Base-by-base conservation (phyloP, 148 eudicot genomes). In the Diospyros lotus region DNA sequence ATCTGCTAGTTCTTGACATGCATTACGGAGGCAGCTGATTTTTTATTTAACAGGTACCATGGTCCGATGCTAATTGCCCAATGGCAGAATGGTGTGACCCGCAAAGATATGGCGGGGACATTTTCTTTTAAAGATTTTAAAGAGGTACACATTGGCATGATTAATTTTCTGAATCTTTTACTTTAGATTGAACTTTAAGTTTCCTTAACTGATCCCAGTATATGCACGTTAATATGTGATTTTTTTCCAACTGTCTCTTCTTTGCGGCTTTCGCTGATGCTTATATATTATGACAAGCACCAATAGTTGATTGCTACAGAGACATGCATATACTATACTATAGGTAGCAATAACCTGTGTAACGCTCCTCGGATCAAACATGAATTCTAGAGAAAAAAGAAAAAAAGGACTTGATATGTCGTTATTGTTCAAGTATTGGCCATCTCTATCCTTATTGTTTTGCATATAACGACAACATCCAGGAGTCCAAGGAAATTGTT, bases 81-180 rank as follows among this genome's bases (percentile, higher is more conserved):
- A 69, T 92, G 85, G 90, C 98, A 94, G 81, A 82, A 86, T 78
- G 97, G 90, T 72, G 97, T 92, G 18, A 94, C 97, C 64, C 94
- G 98, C 72, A 90, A 83, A 83, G 98, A 94, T 82, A 77, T 48
- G 76, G 89, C 79, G 2, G 83, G 86, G 77, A 77, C 83, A 59
- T 92, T 92, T 73, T 86, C 87, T 64, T 90, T 87, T 72, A 77
- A 62, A 68, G 98, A 92, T 79, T 90, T 94, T 81, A 84, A 73
- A 81, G 84, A 90, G 98, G 98, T 92, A 79, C 9, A 46, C 14
- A 72, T 44, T 78, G 66, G 18, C 58, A 63, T 39, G 44, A 42
- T 50, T 64, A 15, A 2, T 43, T 1, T 52, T 50, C 2, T 9
- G 51, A 73, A 40, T 2, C 14, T n/a, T 63, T 50, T 12, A 51